A percentile compares a stretch with the other conserved stretches of the same genome.
These are phyloP conservation scores for Cercospora zeina DNA, from an alignment of 2,329 filamentous ascomycete species.

Conservation along the genomic window DNA sequence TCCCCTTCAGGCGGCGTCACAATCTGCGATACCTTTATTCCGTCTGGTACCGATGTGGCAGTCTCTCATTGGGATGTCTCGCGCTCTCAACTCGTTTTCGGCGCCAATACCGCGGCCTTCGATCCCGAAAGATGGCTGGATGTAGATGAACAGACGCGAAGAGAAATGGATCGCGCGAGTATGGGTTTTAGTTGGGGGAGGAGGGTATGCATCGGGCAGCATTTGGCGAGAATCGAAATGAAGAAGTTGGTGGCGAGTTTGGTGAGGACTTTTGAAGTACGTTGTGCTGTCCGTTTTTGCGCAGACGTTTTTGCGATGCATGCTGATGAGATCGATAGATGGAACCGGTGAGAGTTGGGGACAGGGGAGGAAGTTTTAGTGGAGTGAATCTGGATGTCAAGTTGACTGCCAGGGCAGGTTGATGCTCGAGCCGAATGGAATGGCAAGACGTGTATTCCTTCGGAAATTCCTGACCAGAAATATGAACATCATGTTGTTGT, in stretches of 20 bases:
- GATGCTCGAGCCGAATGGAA: neutral
- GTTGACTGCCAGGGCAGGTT: neutral
- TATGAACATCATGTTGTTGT: neutral
- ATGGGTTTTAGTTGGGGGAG: conserved; percentile 50
- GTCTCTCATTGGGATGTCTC: conserved; percentile 45
- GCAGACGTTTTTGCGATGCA: neutral
- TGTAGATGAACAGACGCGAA: conserved; percentile 33
- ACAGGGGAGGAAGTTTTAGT: conserved; percentile 2
- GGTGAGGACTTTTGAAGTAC: conserved; percentile 19
- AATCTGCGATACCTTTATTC: conserved; percentile 42
- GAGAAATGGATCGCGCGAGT: conserved; percentile 47
- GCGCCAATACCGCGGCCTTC: conserved; percentile 46
- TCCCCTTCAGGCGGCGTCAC: neutral
- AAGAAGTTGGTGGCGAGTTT: conserved; percentile 28
- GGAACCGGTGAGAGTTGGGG: conserved; percentile 11
- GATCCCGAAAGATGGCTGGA: conserved; percentile 54
- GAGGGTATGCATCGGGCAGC: conserved; percentile 49
- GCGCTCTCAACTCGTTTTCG: conserved; percentile 41
- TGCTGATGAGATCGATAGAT: conserved; percentile 1
- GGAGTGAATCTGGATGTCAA: neutral
- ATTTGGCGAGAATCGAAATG: conserved; percentile 45
- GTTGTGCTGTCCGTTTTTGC: neutral
- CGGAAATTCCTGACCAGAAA: neutral
- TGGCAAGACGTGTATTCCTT: neutral
- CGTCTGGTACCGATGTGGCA: conserved; percentile 42